Percentiles rank a stretch among this genome's conserved stretches.
These are phyloP conservation scores for Fraxinus angustifolia DNA, from an alignment of 305 asterid genomes.

Conservation along the genomic window DNA sequence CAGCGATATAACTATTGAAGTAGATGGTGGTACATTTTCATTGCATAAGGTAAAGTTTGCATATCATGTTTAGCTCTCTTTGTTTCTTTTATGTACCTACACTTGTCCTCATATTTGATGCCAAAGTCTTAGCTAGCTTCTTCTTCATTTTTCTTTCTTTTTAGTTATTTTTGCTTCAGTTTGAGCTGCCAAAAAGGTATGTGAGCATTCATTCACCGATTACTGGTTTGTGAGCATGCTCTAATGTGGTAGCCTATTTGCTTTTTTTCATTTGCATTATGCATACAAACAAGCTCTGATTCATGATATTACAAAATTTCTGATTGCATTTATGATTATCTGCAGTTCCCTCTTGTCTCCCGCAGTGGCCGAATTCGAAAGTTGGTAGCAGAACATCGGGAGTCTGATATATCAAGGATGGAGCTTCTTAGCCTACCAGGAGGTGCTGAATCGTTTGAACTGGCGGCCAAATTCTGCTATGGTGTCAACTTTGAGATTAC, in stretches of 20 bases:
- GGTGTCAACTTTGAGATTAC: conserved; percentile 82
- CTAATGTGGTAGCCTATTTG: background rate
- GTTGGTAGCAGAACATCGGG: conserved; percentile 67
- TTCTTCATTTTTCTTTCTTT: background rate
- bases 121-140: background rate
- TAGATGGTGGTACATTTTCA: conserved; percentile 58
- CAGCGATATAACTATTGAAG: conserved; percentile 69
- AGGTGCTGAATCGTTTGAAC: conserved; percentile 67
- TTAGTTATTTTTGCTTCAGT: background rate
- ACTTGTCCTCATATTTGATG: background rate
- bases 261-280: background rate
- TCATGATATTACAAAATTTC: background rate
- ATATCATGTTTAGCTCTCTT: background rate
- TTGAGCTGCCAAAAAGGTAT: background rate
- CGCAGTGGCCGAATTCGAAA: conserved; percentile 82
- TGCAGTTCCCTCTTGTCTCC: conserved; percentile 92
- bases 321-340: background rate
- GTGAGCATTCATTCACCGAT: conserved; percentile 2
- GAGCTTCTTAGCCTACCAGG: conserved; percentile 77
- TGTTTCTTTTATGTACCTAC: background rate
- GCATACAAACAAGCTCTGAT: background rate
- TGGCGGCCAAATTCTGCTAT: conserved; percentile 78
- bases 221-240: background rate
- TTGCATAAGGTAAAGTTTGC: conserved; percentile 68
- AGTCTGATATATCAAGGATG: conserved; percentile 54